Conservation (phyloP, 192 early-diverging fungal genomes). For the Coemansia umbellata region DNA sequence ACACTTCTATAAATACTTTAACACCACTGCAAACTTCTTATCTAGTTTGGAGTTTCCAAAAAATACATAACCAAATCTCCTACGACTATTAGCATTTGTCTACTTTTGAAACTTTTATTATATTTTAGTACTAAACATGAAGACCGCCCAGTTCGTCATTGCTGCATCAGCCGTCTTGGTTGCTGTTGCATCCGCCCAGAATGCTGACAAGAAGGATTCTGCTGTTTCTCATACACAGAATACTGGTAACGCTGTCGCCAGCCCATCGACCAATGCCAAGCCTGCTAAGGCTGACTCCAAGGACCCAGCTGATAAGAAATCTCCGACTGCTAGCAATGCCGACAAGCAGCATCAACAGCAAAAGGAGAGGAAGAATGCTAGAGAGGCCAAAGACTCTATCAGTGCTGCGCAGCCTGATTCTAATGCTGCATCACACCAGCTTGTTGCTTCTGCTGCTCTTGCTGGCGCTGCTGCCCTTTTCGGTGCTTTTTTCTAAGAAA, state of each 20-base stretch:
- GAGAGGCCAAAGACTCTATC: constrained; percentile 22
- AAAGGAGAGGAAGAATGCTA: constrained; percentile 24
- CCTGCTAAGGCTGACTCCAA: constrained; percentile 9
- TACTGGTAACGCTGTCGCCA: constrained; percentile 1
- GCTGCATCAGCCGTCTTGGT: constrained; percentile 23
- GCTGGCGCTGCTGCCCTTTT: constrained; percentile 30
- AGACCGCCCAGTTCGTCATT: constrained; percentile 30
- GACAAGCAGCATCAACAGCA: constrained; percentile 19
- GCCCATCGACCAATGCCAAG: constrained; percentile 6
- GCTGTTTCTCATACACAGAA: constrained; percentile 1
- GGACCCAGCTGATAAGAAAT: constrained; percentile 1
- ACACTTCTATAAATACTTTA: no score
- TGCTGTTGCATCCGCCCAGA: constrained; percentile 33
- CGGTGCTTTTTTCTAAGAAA: constrained; percentile 33
- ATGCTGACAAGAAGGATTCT: constrained; percentile 7
- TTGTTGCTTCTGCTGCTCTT: constrained; percentile 37
- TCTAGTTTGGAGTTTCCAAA: no score
- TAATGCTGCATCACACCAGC: constrained; percentile 36
- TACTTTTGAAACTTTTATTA: neutral
- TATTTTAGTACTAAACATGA: constrained; percentile 8
- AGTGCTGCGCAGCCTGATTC: constrained; percentile 22
- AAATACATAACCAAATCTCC: no score
- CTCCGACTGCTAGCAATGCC: constrained; percentile 7
- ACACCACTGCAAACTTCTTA: no score
- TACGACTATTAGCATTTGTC: neutral